Conservation (phyloP, 805 yeast species). For the Metschnikowia matae region DNA sequence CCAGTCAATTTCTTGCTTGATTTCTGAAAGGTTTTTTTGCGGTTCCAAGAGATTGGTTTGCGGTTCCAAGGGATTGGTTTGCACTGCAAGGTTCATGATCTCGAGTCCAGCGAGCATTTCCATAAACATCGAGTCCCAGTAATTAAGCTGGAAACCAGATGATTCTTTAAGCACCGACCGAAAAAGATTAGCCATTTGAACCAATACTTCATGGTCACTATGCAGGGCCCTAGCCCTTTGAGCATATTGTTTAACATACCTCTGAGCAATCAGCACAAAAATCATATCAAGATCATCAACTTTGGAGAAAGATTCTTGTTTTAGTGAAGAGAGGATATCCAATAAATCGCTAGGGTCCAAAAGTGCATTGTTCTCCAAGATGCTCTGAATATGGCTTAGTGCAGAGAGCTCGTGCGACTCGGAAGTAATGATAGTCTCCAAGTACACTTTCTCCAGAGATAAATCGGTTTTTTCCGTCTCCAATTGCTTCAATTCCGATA, state of each 20-base stretch:
- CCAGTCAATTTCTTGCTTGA: slow-evolving; percentile 6
- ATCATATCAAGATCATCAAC: slow-evolving; percentile 4
- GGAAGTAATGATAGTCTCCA: background rate
- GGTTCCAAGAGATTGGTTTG: too few species aligned
- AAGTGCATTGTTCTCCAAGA: background rate
- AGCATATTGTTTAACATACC: slow-evolving; percentile 5
- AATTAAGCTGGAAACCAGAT: slow-evolving; percentile 3
- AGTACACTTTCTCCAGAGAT: slow-evolving; percentile 5
- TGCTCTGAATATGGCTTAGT: background rate
- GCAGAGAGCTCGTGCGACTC: slow-evolving; percentile 3
- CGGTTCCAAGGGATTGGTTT: too few species aligned
- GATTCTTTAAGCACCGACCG: background rate
- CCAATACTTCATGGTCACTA: background rate
- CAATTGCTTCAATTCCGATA: slow-evolving; percentile 16
- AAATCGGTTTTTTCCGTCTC: slow-evolving; percentile 4
- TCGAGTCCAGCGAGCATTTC: slow-evolving; percentile 1
- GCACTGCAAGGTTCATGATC: background rate
- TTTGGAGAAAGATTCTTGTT: slow-evolving; percentile 1
- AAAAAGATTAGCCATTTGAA: slow-evolving; percentile 10
- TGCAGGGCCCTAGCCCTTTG: background rate
- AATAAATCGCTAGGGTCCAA: background rate
- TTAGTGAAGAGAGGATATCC: slow-evolving; percentile 6
- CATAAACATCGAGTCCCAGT: slow-evolving; percentile 13
- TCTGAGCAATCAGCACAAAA: slow-evolving; percentile 7
- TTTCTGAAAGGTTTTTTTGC: background rate